Evolutionary conservation across 1,139 yeast species (phyloP), one percentile per base, ranked within the genome.

Genomic region (Candida tropicalis): DNA sequence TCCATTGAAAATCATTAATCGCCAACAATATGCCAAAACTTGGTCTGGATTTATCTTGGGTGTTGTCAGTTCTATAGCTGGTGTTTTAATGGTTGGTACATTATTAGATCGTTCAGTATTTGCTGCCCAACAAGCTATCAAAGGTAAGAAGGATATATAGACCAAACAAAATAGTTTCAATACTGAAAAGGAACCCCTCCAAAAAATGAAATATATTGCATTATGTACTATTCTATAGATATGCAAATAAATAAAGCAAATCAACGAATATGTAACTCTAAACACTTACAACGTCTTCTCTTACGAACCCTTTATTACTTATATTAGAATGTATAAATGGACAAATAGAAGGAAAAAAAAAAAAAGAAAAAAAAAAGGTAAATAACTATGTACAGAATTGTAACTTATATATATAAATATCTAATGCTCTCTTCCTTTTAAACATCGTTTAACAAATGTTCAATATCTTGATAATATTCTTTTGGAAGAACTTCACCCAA

Each of bases 31-130:
- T 53, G 79, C 82, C 31, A 86, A 83, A 62, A 76, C 95, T 1
- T 85, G 96, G 82, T 87, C 95, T 22, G 88, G 93, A 3, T 91
- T 93, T 59, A 62, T 91, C 32, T 74, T 93, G 52, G 91, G 95
- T 31, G 88, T 88, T 37, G 79, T 93, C 53, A 85, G 96, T 48
- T 88, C 95, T 9, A 77, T 91, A 37, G 98, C 98, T 8, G 98
- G 98, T 33, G 93, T 93, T 9, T 73, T 93, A 47, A 93, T 97
- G 43, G 91, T 93, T 16, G 98, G 96, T 6, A 85, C 97, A 0
- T 79, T 91, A 36, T 65, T 91, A 39, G 99, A 93, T 62, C 77
- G 91, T 50, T 83, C 95, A 3, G 87, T 89, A 8, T 90, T 89
- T 81, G 95, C 87, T 17, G 97, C 97, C 1, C 93, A 89, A 60